Conservation (phyloP, 2,329 filamentous ascomycete genomes). For the Penicillium vulpinum region DNA sequence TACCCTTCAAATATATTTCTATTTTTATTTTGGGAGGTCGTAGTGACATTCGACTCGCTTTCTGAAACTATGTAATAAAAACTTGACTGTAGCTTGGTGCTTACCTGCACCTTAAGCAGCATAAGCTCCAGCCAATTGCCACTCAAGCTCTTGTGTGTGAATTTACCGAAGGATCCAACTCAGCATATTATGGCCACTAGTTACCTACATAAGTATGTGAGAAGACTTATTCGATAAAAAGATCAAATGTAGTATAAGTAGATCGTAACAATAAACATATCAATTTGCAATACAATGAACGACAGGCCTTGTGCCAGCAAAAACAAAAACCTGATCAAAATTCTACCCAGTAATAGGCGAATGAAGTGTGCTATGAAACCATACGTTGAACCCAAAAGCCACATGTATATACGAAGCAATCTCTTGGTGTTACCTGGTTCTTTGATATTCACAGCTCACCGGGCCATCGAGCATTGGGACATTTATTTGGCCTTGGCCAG, state of each 20-base stretch:
- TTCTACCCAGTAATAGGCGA: constrained; percentile 11
- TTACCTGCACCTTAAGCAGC: neutral
- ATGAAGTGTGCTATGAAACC: constrained; percentile 12
- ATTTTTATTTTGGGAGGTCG: neutral
- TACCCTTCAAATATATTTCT: too few relatives aligned
- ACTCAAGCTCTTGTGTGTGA: neutral
- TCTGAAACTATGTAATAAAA: neutral
- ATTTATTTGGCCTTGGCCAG: constrained; percentile 78
- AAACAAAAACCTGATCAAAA: constrained; percentile 11
- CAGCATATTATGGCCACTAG: neutral
- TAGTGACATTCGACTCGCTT: neutral
- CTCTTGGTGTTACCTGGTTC: constrained; percentile 8
- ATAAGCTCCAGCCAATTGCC: constrained; percentile 2
- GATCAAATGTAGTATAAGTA: constrained; percentile 16
- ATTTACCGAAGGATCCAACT: neutral
- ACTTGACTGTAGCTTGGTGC: neutral
- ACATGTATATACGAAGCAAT: constrained; percentile 22
- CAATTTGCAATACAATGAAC: constrained; percentile 13
- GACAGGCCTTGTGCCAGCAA: constrained; percentile 8
- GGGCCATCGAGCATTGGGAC: constrained; percentile 1
- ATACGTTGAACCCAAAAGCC: constrained; percentile 11
- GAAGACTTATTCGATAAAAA: constrained; percentile 6
- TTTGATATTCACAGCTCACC: constrained; percentile 15
- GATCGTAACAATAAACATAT: constrained; percentile 16
- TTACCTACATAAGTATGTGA: neutral